These are phyloP conservation scores for Metschnikowia kunwiensis DNA, from an alignment of 805 yeast genomes.

Conservation along the genomic window DNA sequence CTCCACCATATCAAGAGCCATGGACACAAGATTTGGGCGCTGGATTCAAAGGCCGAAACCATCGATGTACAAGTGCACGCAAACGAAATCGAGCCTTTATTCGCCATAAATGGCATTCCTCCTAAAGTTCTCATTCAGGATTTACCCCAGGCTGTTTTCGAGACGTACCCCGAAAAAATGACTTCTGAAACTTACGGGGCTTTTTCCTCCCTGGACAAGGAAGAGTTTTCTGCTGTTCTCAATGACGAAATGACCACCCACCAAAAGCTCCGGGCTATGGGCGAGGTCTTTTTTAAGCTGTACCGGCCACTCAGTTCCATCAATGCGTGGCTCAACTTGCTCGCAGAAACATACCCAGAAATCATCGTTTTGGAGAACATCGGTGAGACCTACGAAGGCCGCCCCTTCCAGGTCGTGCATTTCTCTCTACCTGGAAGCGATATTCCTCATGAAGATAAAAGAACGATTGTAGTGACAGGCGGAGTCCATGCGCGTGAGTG, in stretches of 20 bases:
- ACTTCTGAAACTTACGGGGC: conserved; percentile 37
- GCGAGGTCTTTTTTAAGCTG: conserved; percentile 64
- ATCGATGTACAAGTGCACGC: conserved; percentile 44
- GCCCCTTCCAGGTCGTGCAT: conserved; percentile 66
- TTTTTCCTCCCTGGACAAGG: conserved; percentile 32
- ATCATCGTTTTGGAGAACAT: conserved; percentile 60
- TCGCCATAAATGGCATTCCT: conserved; percentile 19
- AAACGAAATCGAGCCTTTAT: conserved; percentile 14
- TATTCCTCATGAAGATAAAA: conserved; percentile 36
- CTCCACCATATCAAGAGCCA: conserved; percentile 19
- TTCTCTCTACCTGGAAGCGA: conserved; percentile 47
- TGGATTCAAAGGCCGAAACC: conserved; percentile 34
- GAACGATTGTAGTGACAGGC: conserved; percentile 73
- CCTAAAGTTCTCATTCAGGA: conserved; percentile 51
- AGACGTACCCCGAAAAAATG: conserved; percentile 45
- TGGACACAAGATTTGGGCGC: conserved; percentile 47
- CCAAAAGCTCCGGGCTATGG: conserved; percentile 11
- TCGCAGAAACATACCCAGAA: conserved; percentile 61
- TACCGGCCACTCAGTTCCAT: conserved; percentile 68
- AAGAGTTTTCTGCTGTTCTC: conserved; percentile 2
- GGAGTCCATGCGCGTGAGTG: conserved; percentile 92
- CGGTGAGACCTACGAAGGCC: conserved; percentile 74
- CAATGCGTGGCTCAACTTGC: conserved; percentile 64
- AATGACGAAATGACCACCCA: conserved; percentile 7
- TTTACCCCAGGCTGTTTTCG: conserved; percentile 53